These are phyloP conservation scores for Penicillium flavigenum DNA, from an alignment of 495 filamentous ascomycete genomes.

Conservation along the genomic window DNA sequence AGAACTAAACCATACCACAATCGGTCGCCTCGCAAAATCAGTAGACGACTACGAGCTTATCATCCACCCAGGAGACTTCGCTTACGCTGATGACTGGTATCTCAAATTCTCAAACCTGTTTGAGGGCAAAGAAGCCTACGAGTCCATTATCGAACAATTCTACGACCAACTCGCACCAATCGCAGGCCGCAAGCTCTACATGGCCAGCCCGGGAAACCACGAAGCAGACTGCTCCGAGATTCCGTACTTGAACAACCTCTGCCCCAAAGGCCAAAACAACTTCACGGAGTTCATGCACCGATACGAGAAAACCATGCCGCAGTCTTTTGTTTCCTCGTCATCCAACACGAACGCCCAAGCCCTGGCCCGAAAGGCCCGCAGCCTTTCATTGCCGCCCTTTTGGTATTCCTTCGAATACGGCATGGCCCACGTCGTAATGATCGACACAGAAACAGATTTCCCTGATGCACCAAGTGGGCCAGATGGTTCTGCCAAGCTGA, in stretches of 20 bases:
- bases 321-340: slow-evolving; percentile 46
- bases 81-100: slow-evolving; percentile 55
- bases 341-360: slow-evolving; percentile 45
- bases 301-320: slow-evolving; percentile 52
- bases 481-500: slow-evolving; percentile 45
- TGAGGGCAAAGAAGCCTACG: slow-evolving; percentile 47
- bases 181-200: slow-evolving; percentile 48
- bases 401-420: slow-evolving; percentile 67
- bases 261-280: slow-evolving; percentile 57
- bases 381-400: slow-evolving; percentile 57
- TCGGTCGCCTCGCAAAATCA: slow-evolving; percentile 53
- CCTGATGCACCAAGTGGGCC: slow-evolving; percentile 43
- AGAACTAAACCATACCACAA: slow-evolving; percentile 62
- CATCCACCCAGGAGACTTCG: slow-evolving; percentile 57
- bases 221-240: slow-evolving; percentile 53
- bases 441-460: slow-evolving; percentile 59
- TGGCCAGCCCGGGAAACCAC: slow-evolving; percentile 57
- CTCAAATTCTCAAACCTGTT: slow-evolving; percentile 38
- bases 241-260: slow-evolving; percentile 44
- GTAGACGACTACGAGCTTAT: slow-evolving; percentile 60
- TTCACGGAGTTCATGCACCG: slow-evolving; percentile 60
- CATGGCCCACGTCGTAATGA: slow-evolving; percentile 56
- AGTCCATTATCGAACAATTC: slow-evolving; percentile 55
- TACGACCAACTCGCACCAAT: slow-evolving; percentile 51
- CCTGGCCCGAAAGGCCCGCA: slow-evolving; percentile 47